phyloP scores from a whole-genome alignment of 805 yeast genomes.

The Debaryomyces tyrocola region DNA sequence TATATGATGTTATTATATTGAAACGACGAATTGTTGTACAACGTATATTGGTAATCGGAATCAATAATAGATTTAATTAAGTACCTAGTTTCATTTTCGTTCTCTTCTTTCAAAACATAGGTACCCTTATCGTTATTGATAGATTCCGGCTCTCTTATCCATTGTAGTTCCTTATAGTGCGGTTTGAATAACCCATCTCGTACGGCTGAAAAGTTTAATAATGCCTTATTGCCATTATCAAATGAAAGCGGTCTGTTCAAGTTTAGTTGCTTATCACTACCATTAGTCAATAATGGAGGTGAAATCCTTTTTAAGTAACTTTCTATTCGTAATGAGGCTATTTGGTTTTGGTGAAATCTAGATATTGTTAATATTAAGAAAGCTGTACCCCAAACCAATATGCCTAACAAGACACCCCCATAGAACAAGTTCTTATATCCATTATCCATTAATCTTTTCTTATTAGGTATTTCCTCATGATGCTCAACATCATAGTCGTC shows the following conservation, averaged over 20 bases:
- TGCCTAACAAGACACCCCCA: conserved; percentile 21
- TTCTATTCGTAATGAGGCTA: not conserved
- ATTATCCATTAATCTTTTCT: not conserved
- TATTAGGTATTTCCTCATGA: not conserved
- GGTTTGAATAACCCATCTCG: conserved; percentile 62
- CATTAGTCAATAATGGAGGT: not conserved
- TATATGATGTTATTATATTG: conserved; percentile 37
- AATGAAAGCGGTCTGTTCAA: not conserved
- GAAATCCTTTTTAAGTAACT: not conserved
- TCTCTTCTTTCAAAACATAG: conserved; percentile 43
- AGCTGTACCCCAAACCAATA: conserved; percentile 39
- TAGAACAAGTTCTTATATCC: conserved; percentile 3
- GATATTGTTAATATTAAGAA: conserved; percentile 24
- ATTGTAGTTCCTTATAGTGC: conserved; percentile 55
- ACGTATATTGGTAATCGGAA: conserved; percentile 38
- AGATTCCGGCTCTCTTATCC: conserved; percentile 61
- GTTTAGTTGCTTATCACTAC: not conserved
- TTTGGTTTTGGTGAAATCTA: conserved; percentile 10
- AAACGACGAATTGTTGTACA: conserved; percentile 54
- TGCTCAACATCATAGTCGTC: not conserved
- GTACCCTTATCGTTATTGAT: conserved; percentile 61
- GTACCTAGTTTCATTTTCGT: conserved; percentile 47
- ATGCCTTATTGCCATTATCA: conserved; percentile 19
- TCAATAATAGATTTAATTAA: conserved; percentile 54
- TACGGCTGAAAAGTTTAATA: conserved; percentile 28